A percentile compares a stretch with the other conserved stretches of the same genome.
phyloP scores from a whole-genome alignment of 768 basidiomycete species.

The Mycena polygramma region DNA sequence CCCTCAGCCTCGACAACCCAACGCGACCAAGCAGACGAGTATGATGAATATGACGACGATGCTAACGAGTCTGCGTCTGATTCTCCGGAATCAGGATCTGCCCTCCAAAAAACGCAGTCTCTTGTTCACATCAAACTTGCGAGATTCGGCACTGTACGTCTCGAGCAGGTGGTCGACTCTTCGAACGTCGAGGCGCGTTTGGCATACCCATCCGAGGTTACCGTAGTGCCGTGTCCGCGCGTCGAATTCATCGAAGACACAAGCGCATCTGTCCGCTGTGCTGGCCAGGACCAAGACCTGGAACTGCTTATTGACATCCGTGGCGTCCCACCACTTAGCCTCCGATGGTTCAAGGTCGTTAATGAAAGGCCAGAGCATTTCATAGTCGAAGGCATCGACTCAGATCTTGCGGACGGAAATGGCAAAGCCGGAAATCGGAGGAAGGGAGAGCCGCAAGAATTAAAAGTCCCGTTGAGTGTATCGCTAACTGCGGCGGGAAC shows the following conservation, averaged over 20 bases:
- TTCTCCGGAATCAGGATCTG: constrained; percentile 49
- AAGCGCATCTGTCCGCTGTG: constrained; percentile 66
- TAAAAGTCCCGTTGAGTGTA: constrained; percentile 78
- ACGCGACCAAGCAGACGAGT: constrained; percentile 58
- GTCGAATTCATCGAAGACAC: constrained; percentile 72
- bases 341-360: constrained; percentile 81
- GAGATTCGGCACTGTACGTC: constrained; percentile 79
- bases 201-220: constrained; percentile 70
- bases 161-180: constrained; percentile 81
- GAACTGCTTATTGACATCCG: constrained; percentile 73
- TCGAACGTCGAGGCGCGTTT: constrained; percentile 82
- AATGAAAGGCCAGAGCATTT: constrained; percentile 78
- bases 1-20: constrained; percentile 45
- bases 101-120: constrained; percentile 81
- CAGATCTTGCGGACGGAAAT: constrained; percentile 28
- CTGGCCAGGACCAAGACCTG: constrained; percentile 71
- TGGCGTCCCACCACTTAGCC: constrained; percentile 82
- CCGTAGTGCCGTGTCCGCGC: constrained; percentile 85
- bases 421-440: constrained; percentile 34
- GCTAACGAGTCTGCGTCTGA: constrained; percentile 58
- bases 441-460: constrained; percentile 60
- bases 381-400: constrained; percentile 82
- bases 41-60: constrained; percentile 82
- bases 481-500: constrained; percentile 73
- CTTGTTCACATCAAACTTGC: constrained; percentile 79